Evolutionary conservation across 2,329 filamentous ascomycete species (phyloP), one percentile per base, ranked within the genome.

Genomic region (Aspergillus flavus): DNA sequence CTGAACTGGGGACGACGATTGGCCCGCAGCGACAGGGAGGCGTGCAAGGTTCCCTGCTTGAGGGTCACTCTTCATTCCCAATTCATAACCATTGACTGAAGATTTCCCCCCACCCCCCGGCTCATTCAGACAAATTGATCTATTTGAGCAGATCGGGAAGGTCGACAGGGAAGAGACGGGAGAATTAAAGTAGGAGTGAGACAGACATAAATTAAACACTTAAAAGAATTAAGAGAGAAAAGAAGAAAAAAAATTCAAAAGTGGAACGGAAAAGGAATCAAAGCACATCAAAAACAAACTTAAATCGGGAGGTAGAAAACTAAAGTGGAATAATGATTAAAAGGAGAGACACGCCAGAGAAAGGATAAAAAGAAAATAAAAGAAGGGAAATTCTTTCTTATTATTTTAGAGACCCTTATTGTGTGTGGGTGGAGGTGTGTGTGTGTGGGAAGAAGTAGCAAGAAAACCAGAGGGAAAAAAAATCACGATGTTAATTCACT

Each of bases 41-140:
- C 62, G 61, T 66, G 43, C 61, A 59, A 59, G 57, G 54, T 66
- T 64, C 58, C 60, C 62, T 67, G 64, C 56, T 62, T 50, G 50
- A 53, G 57, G 59, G 62, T 65, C 61, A 60, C 57, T 66, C 57
- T 61, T 39, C 39, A 59, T 39, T 52, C 30, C 53, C 57, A 45
- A 34, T 45, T 34, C 30, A 45, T 52, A 59, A 68, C 46, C 57
- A 63, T 66, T 56, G 64, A 64, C 57, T 61, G 61, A 58, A 30
- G 46, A 50, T 19, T 50, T 28, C 10, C 11, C 30, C 30, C 30
- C 12, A 2, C 21, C 5, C 14, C 6, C 14, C 12, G 6, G 12
- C 23, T 7, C 21, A 21, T 12, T 23, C 34, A 36, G 14, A 16
- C 21, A 48, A 48, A 28, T 48, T 48, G 45, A 48, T 48, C 21